Evolutionary conservation across 495 filamentous ascomycete genomes (phyloP).

Genomic region (Cudoniella acicularis): DNA sequence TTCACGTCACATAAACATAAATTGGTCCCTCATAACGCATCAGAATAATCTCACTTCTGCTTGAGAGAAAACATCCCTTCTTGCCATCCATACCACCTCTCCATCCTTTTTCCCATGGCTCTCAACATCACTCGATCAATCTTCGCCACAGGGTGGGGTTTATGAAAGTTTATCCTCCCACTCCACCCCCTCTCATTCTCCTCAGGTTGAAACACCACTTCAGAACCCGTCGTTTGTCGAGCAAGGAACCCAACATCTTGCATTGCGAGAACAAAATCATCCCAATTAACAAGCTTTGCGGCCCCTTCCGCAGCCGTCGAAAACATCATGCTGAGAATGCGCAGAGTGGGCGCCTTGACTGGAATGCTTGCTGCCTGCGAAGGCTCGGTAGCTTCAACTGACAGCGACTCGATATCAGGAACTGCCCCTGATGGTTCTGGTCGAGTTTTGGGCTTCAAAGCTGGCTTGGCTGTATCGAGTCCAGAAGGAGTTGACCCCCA

Average conservation of each 20-base stretch:
- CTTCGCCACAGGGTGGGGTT: neutral
- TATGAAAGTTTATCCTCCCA: neutral
- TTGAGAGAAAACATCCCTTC: neutral
- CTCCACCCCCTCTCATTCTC: neutral
- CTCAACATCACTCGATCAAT: neutral
- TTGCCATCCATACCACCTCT: neutral
- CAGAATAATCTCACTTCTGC: too few relatives aligned
- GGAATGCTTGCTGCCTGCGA: neutral
- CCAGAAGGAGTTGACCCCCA: neutral
- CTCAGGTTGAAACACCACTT: neutral
- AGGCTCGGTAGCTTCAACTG: neutral
- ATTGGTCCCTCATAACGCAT: too few relatives aligned
- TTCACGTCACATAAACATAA: too few relatives aligned
- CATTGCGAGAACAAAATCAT: neutral
- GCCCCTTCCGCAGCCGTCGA: neutral
- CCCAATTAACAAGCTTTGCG: neutral
- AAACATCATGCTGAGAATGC: neutral
- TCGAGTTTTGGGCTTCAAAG: neutral
- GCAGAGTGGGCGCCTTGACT: neutral
- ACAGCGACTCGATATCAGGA: neutral
- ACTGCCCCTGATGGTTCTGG: neutral
- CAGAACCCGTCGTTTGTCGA: neutral
- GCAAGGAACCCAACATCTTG: neutral
- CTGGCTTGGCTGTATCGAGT: neutral
- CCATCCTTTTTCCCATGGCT: neutral